Conservation (phyloP, 495 filamentous ascomycete species). For the Stereocaulon alpinum region DNA sequence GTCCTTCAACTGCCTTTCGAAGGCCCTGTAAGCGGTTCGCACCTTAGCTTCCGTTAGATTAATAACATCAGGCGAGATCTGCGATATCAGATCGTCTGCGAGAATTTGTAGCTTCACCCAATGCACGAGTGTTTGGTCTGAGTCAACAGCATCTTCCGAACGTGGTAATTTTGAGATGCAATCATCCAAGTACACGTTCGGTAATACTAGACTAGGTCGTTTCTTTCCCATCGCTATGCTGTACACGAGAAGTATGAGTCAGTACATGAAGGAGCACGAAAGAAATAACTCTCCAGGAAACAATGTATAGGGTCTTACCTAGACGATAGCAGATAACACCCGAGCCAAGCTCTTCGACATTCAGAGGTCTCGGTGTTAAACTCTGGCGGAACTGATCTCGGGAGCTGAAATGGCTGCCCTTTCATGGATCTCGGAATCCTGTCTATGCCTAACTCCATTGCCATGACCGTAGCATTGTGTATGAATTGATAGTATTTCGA, state of each 20-base stretch:
- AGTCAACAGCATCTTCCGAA: slow-evolving; percentile 57
- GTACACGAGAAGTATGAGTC: slow-evolving; percentile 49
- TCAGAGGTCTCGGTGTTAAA: slow-evolving; percentile 60
- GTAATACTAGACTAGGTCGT: slow-evolving; percentile 71
- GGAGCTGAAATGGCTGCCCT: slow-evolving; percentile 25
- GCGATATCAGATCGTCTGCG: slow-evolving; percentile 49
- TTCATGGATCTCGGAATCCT: slow-evolving; percentile 25
- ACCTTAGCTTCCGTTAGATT: slow-evolving; percentile 66
- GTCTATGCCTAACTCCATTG: slow-evolving; percentile 78
- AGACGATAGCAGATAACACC: slow-evolving; percentile 66
- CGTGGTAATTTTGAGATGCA: slow-evolving; percentile 64
- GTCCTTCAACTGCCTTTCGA: slow-evolving; percentile 63
- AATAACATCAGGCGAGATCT: slow-evolving; percentile 36
- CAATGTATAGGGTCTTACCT: slow-evolving; percentile 31
- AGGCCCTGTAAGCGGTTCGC: slow-evolving; percentile 61
- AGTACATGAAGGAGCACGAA: neutral
- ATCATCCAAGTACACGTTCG: slow-evolving; percentile 78
- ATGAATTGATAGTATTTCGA: slow-evolving; percentile 85
- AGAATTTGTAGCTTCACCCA: slow-evolving; percentile 69
- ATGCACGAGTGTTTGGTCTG: slow-evolving; percentile 64
- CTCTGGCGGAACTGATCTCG: slow-evolving; percentile 33
- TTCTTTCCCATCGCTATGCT: slow-evolving; percentile 70
- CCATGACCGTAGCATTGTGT: slow-evolving; percentile 75
- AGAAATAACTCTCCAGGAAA: neutral
- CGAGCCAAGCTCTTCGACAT: slow-evolving; percentile 65